Percentiles rank a stretch among this genome's conserved stretches.
Conservation (phyloP, 192 early-diverging fungal species). For the Coemansia guatemalensis region DNA sequence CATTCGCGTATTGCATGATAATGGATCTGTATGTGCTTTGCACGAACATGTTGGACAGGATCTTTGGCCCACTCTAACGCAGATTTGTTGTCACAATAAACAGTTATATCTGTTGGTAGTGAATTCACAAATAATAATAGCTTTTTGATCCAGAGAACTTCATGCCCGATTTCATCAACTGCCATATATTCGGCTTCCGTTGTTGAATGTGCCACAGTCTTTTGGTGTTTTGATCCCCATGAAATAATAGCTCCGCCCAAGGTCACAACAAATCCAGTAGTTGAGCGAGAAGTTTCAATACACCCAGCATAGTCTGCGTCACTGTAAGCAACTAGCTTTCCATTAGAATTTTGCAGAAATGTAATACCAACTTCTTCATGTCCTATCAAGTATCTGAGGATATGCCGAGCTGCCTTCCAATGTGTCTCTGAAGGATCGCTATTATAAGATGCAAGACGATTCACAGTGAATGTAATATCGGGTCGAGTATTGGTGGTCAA, state of each 20-base stretch:
- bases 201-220: slow-evolving; percentile 2
- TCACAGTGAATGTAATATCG: no score
- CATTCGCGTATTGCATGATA: not conserved
- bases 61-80: not conserved
- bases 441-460: no score
- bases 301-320: not conserved
- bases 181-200: slow-evolving; percentile 9
- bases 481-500: no score
- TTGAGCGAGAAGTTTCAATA: not conserved
- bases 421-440: no score
- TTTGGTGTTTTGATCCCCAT: not conserved
- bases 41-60: not conserved
- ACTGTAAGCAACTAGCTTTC: no score
- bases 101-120: not conserved
- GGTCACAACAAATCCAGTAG: not conserved
- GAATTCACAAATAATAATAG: not conserved
- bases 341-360: no score
- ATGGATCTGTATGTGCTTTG: not conserved
- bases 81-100: not conserved
- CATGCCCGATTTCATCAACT: not conserved
- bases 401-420: no score
- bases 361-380: no score
- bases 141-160: not conserved
- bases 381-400: no score
- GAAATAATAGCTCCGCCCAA: not conserved